A percentile compares a stretch with the other conserved stretches of the same genome.
phyloP scores from a whole-genome alignment of 1,139 yeast genomes.

The Scheffersomyces lignicola region DNA sequence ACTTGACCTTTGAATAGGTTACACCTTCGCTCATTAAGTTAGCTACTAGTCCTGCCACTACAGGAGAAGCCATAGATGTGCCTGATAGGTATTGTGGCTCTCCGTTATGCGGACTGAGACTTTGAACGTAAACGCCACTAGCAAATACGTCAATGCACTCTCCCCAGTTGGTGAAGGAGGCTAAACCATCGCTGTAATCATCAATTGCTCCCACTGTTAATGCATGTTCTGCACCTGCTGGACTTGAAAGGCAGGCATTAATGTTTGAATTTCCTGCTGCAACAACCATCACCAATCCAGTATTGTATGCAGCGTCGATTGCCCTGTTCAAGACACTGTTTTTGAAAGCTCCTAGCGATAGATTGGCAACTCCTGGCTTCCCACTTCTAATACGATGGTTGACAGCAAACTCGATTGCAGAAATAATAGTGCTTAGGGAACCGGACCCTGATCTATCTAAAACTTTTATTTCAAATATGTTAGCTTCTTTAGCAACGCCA shows the following conservation, averaged over 20 bases:
- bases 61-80: conserved; percentile 87
- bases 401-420: conserved; percentile 72
- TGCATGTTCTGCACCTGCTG: conserved; percentile 71
- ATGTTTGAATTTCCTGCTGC: conserved; percentile 86
- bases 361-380: conserved; percentile 66
- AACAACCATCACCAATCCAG: conserved; percentile 77
- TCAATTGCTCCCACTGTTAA: conserved; percentile 88
- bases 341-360: conserved; percentile 73
- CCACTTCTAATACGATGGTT: conserved; percentile 50
- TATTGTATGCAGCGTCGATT: conserved; percentile 63
- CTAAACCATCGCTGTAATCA: conserved; percentile 65
- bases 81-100: conserved; percentile 60
- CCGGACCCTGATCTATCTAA: conserved; percentile 68
- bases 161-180: conserved; percentile 86
- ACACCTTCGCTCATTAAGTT: conserved; percentile 61
- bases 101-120: conserved; percentile 28
- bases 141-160: conserved; percentile 83
- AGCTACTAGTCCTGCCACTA: conserved; percentile 73
- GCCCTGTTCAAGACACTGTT: conserved; percentile 71
- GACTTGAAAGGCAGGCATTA: conserved; percentile 78
- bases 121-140: conserved; percentile 67
- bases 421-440: conserved; percentile 61
- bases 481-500: conserved; percentile 76
- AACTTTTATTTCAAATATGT: conserved; percentile 70
- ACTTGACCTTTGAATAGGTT: conserved; percentile 37